These are phyloP conservation scores for Euryodendron excelsum DNA, from an alignment of 148 eudicot species.

Conservation along the genomic window DNA sequence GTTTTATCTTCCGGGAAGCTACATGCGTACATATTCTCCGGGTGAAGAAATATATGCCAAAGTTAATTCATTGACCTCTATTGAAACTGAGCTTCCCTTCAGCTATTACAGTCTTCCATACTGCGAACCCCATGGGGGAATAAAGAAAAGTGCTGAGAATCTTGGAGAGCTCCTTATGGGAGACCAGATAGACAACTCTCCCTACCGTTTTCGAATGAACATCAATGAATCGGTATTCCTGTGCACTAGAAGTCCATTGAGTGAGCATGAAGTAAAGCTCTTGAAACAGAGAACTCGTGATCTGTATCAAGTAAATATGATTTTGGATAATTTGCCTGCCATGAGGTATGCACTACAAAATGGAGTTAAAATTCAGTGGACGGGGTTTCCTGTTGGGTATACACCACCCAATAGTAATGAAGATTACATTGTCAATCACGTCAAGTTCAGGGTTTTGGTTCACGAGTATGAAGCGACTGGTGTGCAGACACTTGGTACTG, in stretches of 20 bases:
- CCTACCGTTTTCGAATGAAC: constrained; percentile 69
- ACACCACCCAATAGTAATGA: constrained; percentile 40
- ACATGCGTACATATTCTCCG: constrained; percentile 52
- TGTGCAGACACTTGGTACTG: constrained; percentile 54
- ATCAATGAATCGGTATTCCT: constrained; percentile 53
- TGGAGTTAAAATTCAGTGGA: constrained; percentile 56
- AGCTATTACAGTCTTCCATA: constrained; percentile 80
- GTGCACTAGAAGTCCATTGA: constrained; percentile 48
- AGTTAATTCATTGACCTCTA: constrained; percentile 72
- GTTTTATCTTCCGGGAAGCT: constrained; percentile 68
- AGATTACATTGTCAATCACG: constrained; percentile 59
- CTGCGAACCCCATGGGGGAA: constrained; percentile 51
- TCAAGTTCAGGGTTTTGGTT: constrained; percentile 57
- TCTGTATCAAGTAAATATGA: constrained; percentile 70
- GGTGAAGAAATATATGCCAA: constrained; percentile 53
- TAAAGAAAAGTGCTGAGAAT: constrained; percentile 74
- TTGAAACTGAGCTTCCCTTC: constrained; percentile 75
- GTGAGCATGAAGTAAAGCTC: constrained; percentile 57
- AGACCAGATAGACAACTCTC: constrained; percentile 68
- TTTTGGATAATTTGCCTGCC: constrained; percentile 69
- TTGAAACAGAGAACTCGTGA: constrained; percentile 66
- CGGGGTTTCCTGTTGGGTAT: constrained; percentile 67
- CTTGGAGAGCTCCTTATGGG: constrained; percentile 87
- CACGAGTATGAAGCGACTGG: constrained; percentile 70
- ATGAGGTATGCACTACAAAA: constrained; percentile 55